A percentile compares a stretch with the other conserved stretches of the same genome.
Conservation (phyloP, 495 filamentous ascomycete species). For the Bombardia bombarda region DNA sequence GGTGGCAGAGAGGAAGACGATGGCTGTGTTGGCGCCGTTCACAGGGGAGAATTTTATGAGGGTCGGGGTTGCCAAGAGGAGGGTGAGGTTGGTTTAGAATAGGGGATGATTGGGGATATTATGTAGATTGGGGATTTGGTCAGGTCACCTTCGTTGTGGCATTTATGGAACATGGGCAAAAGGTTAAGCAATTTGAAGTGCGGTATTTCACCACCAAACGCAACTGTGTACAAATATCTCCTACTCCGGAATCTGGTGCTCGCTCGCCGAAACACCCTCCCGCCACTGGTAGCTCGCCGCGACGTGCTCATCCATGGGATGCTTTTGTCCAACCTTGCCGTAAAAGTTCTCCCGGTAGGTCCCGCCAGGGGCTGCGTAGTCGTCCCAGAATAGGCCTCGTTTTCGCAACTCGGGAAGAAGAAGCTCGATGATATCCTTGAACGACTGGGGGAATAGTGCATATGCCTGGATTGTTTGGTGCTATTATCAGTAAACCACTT, state of each 20-base stretch:
- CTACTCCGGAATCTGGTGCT: constrained; percentile 24
- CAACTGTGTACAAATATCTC: too few relatives aligned
- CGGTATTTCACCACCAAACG: too few relatives aligned
- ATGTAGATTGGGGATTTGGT: too few relatives aligned
- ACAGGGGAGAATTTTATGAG: constrained; percentile 1
- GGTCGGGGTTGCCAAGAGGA: background rate
- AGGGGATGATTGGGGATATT: background rate
- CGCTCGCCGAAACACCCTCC: constrained; percentile 22
- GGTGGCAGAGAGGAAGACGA: constrained; percentile 5
- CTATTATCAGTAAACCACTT: constrained; percentile 3
- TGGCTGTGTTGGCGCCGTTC: constrained; percentile 1
- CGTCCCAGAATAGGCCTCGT: constrained; percentile 47
- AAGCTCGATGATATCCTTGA: constrained; percentile 54
- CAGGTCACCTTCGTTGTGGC: too few relatives aligned
- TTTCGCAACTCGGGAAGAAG: constrained; percentile 51
- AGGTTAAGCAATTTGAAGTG: too few relatives aligned
- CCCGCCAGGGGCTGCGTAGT: constrained; percentile 39
- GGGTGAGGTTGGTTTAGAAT: constrained; percentile 1
- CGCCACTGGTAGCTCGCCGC: constrained; percentile 28
- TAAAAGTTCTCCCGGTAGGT: constrained; percentile 46
- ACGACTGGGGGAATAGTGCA: constrained; percentile 51
- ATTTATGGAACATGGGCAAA: too few relatives aligned
- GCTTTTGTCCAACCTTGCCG: constrained; percentile 21
- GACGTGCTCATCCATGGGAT: constrained; percentile 24
- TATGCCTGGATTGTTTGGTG: constrained; percentile 36